Base-by-base conservation (phyloP, 2,329 filamentous ascomycete genomes). In the Pseudocercospora macadamiae region DNA sequence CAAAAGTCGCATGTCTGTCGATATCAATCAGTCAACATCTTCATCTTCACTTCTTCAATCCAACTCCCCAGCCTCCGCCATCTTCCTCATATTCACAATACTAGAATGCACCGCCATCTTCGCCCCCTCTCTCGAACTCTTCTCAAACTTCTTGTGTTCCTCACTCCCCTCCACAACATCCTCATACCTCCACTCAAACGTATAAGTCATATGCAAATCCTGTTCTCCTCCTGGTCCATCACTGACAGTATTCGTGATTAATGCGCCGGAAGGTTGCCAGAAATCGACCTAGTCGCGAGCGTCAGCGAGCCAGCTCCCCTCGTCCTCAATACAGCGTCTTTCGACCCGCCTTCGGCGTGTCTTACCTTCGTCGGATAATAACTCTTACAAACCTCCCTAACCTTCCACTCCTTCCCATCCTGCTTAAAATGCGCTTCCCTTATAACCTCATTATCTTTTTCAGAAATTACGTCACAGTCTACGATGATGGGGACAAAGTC, bases 261-360 rank as follows among this genome's bases (percentile, higher is more conserved):
- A 60, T 3, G 75, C 73, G 5, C 78, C 79, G 53, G 75, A 71
- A 9, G 75, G 69, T 51, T 79, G 77, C 48, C 73, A 67, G 63
- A 81, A 82, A 55, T 80, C 78, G 44, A 80, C 73, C 77, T 79
- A n/a, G n/a, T n/a, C n/a, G n/a, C n/a, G n/a, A n/a, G n/a, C n/a
- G n/a, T n/a, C n/a, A n/a, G n/a, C n/a, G n/a, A n/a, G n/a, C n/a
- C n/a, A n/a, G n/a, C n/a, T n/a, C n/a, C n/a, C n/a, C n/a, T n/a
- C n/a, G n/a, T n/a, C n/a, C n/a, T n/a, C n/a, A n/a, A n/a, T n/a
- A n/a, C n/a, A n/a, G n/a, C n/a, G n/a, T n/a, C n/a, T n/a, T n/a
- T n/a, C n/a, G n/a, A n/a, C n/a, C n/a, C n/a, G n/a, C 9, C 54
- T 34, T 37, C 48, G 18, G 4, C 19, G 42, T 28, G 26, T 47